These are phyloP conservation scores for Colletotrichum sansevieriae DNA, from an alignment of 2,329 filamentous ascomycete genomes.

Conservation along the genomic window DNA sequence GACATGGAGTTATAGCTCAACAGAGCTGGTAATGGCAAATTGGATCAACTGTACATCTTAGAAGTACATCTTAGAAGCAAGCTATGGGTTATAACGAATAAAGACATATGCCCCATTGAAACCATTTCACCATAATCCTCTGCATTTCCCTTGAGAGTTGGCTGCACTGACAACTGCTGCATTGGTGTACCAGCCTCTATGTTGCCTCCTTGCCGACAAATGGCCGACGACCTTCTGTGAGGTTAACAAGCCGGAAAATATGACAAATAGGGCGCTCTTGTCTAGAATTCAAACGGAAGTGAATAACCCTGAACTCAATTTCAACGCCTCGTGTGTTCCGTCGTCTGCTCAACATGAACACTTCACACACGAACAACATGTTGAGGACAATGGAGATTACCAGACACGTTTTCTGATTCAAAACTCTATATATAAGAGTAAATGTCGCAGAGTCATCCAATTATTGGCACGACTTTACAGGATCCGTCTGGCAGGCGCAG, in stretches of 20 bases:
- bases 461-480: constrained; percentile 9
- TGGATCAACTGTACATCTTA: constrained; percentile 38
- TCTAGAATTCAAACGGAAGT: too few species aligned
- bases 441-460: constrained; percentile 8
- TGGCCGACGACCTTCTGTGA: too few species aligned
- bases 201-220: too few species aligned
- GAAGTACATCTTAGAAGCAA: constrained; percentile 35
- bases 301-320: too few species aligned
- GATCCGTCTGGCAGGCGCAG: constrained; percentile 21
- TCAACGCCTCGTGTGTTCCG: too few species aligned
- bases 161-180: too few species aligned
- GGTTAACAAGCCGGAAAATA: too few species aligned
- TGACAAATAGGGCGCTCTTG: too few species aligned
- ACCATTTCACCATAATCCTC: background rate
- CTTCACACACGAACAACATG: too few species aligned
- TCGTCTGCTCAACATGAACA: too few species aligned
- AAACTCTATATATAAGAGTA: constrained; percentile 24
- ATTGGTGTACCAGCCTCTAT: too few species aligned
- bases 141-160: too few species aligned
- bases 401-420: constrained; percentile 22
- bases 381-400: background rate
- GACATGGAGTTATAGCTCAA: constrained; percentile 17
- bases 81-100: constrained; percentile 30
- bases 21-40: constrained; percentile 19
- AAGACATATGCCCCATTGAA: constrained; percentile 26